These are phyloP conservation scores for Carex sylvatica DNA, from an alignment of 202 grass and related monocot species.

Conservation along the genomic window DNA sequence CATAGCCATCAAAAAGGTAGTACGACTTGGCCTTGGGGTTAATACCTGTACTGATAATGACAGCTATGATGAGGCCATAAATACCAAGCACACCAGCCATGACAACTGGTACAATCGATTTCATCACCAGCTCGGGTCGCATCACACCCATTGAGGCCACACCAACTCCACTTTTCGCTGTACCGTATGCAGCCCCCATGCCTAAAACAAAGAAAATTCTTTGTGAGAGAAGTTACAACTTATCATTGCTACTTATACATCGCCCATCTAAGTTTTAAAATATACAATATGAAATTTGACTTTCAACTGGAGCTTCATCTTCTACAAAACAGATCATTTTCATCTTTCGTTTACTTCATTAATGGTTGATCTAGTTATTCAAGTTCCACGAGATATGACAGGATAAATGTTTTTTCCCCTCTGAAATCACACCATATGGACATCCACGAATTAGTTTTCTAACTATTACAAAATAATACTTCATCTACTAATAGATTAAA, in stretches of 20 bases:
- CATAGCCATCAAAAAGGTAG: conserved; percentile 57
- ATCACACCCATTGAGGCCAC: conserved; percentile 62
- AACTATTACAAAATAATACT: conserved; percentile 2
- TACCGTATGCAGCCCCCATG: conserved; percentile 59
- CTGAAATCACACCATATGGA: neutral
- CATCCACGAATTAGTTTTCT: neutral
- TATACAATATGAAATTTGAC: neutral
- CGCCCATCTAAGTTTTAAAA: neutral
- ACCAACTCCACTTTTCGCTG: conserved; percentile 53
- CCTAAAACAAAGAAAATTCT: neutral
- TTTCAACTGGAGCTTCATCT: neutral
- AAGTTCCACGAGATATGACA: neutral
- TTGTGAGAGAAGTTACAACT: neutral
- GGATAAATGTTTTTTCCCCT: neutral
- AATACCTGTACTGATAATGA: conserved; percentile 60
- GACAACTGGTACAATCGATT: conserved; percentile 59
- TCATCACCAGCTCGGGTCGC: conserved; percentile 61
- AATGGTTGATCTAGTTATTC: neutral
- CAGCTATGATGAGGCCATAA: conserved; percentile 56
- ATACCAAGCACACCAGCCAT: conserved; percentile 64
- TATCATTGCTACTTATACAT: neutral
- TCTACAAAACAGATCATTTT: neutral
- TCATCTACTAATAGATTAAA: neutral
- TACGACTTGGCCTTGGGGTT: conserved; percentile 64
- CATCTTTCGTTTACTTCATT: neutral